phyloP scores from a whole-genome alignment of 1,284 basidiomycete genomes.

The Trichosporon sp. region DNA sequence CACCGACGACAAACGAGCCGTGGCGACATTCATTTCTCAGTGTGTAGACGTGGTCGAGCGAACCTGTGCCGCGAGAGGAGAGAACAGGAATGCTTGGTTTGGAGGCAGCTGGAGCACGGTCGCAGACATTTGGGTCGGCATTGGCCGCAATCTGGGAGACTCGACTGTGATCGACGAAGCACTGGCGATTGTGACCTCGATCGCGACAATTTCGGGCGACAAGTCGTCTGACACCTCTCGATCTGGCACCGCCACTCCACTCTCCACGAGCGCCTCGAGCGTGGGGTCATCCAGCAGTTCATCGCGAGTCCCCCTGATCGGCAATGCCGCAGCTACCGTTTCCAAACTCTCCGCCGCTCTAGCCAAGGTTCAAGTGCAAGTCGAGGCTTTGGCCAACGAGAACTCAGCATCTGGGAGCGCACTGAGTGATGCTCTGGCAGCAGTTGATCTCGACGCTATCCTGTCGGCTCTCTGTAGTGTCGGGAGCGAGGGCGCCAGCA shows the following conservation, averaged over 20 bases:
- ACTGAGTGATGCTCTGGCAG: neutral
- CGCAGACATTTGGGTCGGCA: conserved; percentile 40
- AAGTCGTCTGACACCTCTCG: neutral
- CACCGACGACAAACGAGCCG: conserved; percentile 14
- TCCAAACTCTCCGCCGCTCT: neutral
- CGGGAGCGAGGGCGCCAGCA: neutral
- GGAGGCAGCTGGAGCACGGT: conserved; percentile 29
- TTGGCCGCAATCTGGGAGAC: conserved; percentile 36
- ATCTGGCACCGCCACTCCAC: neutral
- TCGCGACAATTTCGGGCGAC: conserved; percentile 1
- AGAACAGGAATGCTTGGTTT: conserved; percentile 24
- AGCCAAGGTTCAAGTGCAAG: neutral
- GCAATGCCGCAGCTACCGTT: neutral
- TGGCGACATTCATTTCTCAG: conserved; percentile 16
- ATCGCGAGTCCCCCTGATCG: neutral
- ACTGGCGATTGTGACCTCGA: conserved; percentile 17
- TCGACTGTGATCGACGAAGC: conserved; percentile 30
- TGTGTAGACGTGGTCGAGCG: conserved; percentile 25
- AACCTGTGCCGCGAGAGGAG: conserved; percentile 16
- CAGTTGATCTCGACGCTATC: neutral
- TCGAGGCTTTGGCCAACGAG: neutral
- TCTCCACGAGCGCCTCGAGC: neutral
- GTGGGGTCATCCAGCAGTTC: neutral
- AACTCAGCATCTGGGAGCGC: neutral
- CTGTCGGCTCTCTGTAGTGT: conserved; percentile 3